phyloP scores from a whole-genome alignment of 2,329 filamentous ascomycete genomes.

The Trichophyton verrucosum region DNA sequence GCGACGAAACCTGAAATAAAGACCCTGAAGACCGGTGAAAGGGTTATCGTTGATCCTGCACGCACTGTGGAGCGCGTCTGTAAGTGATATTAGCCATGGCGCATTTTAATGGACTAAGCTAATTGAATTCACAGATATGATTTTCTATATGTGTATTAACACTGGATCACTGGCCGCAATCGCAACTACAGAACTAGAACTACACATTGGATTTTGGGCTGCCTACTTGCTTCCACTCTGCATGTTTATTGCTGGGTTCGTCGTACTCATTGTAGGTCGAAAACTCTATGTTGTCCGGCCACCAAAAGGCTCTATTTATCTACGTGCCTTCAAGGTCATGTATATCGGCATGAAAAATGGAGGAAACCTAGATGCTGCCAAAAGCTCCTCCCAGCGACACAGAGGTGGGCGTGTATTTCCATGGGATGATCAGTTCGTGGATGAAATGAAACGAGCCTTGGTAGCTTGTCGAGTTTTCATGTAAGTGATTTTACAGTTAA shows the following conservation, averaged over 20 bases:
- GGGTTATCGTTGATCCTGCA: conserved; percentile 53
- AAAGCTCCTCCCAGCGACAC: conserved; percentile 51
- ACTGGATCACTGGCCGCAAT: conserved; percentile 56
- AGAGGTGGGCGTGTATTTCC: conserved; percentile 35
- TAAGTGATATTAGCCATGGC: conserved; percentile 3
- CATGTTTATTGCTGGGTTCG: conserved; percentile 51
- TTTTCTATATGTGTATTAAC: conserved; percentile 65
- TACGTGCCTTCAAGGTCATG: conserved; percentile 48
- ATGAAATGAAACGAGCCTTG: conserved; percentile 55
- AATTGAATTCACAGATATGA: conserved; percentile 38
- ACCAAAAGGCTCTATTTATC: conserved; percentile 52
- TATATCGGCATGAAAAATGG: conserved; percentile 41
- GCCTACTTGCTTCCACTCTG: conserved; percentile 50
- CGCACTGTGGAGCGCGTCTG: conserved; percentile 55
- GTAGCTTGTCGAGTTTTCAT: conserved; percentile 59
- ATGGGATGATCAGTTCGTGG: conserved; percentile 60
- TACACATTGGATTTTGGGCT: conserved; percentile 52
- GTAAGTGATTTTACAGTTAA: conserved; percentile 28
- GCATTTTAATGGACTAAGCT: not conserved
- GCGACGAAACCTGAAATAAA: conserved; percentile 41
- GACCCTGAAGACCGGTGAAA: conserved; percentile 36
- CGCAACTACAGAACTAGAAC: conserved; percentile 56
- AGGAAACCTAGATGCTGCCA: conserved; percentile 49
- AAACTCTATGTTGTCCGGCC: conserved; percentile 37
- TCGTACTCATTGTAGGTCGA: conserved; percentile 38